Percentiles rank a stretch among this genome's conserved stretches.
Conservation (phyloP, 2,329 filamentous ascomycete species). For the Aureobasidium mangrovei region DNA sequence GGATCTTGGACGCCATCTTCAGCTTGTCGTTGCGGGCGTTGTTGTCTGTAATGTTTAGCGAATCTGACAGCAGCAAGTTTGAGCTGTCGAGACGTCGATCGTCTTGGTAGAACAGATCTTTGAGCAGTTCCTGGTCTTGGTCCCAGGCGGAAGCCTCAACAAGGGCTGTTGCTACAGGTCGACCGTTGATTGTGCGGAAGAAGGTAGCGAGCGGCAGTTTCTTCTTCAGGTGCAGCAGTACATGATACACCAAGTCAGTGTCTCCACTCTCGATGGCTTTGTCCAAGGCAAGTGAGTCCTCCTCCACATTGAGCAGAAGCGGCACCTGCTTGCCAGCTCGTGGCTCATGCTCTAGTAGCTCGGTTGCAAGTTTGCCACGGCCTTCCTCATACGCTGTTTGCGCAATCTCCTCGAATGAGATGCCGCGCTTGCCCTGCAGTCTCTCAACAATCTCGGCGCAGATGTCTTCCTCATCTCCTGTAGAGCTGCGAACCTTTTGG, state of each 20-base stretch:
- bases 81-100: constrained; percentile 83
- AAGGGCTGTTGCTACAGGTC: constrained; percentile 77
- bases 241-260: constrained; percentile 83
- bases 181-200: constrained; percentile 80
- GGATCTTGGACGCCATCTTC: constrained; percentile 71
- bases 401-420: constrained; percentile 93
- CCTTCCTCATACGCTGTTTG: constrained; percentile 91
- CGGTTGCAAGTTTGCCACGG: constrained; percentile 75
- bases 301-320: constrained; percentile 85
- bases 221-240: constrained; percentile 78
- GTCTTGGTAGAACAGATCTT: constrained; percentile 96
- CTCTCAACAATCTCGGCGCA: constrained; percentile 80
- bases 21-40: constrained; percentile 74
- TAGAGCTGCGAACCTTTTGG: constrained; percentile 78
- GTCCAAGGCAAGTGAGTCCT: constrained; percentile 88
- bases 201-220: constrained; percentile 85
- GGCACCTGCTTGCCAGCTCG: constrained; percentile 94
- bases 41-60: constrained; percentile 62
- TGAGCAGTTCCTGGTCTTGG: constrained; percentile 74
- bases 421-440: constrained; percentile 77
- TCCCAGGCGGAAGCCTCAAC: constrained; percentile 76
- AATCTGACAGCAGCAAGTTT: constrained; percentile 77
- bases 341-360: constrained; percentile 86
- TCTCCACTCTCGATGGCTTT: constrained; percentile 95
- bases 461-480: constrained; percentile 79